These are phyloP conservation scores for Xylariaceae sp. DNA, from an alignment of 2,329 filamentous ascomycete species.

Conservation along the genomic window DNA sequence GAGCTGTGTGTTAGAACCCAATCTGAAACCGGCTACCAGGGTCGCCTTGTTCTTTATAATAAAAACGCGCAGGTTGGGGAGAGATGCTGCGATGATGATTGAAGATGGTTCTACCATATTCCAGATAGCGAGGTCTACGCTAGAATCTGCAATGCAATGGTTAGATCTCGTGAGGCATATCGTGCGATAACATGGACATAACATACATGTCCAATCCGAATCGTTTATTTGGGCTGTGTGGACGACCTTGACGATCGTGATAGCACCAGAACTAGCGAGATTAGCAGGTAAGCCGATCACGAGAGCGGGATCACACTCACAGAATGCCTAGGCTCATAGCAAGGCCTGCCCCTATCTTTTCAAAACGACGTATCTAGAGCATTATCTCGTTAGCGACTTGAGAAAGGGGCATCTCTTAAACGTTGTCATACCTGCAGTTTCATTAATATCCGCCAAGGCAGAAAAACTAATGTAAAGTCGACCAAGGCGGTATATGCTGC, in stretches of 20 bases:
- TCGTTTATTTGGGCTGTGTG: conserved; percentile 15
- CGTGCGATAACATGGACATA: neutral
- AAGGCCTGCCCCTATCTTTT: conserved; percentile 24
- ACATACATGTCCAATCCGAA: conserved; percentile 26
- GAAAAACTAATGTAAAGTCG: conserved; percentile 21
- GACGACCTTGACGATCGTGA: conserved; percentile 21
- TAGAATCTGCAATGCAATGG: conserved; percentile 4
- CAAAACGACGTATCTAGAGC: conserved; percentile 23
- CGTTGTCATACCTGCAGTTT: conserved; percentile 15
- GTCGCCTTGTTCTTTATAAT: conserved; percentile 9
- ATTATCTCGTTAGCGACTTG: neutral
- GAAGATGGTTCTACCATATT: conserved; percentile 23
- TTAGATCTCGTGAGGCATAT: neutral
- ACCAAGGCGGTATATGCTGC: conserved; percentile 20
- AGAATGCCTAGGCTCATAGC: conserved; percentile 26
- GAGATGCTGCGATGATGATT: conserved; percentile 24
- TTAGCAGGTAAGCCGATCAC: neutral
- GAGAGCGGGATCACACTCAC: neutral
- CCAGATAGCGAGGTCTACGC: conserved; percentile 19
- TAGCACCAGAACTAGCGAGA: conserved; percentile 16
- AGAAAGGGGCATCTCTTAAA: neutral
- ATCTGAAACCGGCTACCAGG: conserved; percentile 11
- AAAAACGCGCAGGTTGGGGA: conserved; percentile 27
- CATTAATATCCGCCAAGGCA: conserved; percentile 24
- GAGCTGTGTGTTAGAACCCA: conserved; percentile 1